Conservation (phyloP, 164 flowering plant genomes). For the Berberis vulgaris region DNA sequence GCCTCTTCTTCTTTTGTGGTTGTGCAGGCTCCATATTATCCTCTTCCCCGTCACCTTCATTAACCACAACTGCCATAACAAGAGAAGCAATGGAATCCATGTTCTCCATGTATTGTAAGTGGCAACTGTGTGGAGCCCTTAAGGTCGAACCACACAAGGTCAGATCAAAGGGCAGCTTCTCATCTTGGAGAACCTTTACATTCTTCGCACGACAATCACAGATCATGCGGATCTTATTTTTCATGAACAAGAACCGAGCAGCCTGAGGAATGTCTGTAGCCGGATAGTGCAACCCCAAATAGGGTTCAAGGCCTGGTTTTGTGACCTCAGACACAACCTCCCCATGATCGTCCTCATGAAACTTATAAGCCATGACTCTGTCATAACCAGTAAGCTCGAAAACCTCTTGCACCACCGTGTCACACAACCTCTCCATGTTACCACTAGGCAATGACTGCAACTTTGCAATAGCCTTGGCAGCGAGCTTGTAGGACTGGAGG, state of each 20-base stretch:
- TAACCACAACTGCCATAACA: constrained; percentile 85
- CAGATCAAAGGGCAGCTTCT: constrained; percentile 61
- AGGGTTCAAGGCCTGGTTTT: constrained; percentile 71
- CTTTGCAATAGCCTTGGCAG: constrained; percentile 73
- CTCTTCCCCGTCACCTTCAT: constrained; percentile 60
- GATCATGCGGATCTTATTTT: constrained; percentile 82
- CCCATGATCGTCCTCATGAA: constrained; percentile 91
- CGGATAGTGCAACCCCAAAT: constrained; percentile 82
- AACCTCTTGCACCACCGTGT: constrained; percentile 80
- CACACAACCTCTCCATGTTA: constrained; percentile 64
- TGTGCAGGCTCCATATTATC: constrained; percentile 28
- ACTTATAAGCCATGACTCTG: constrained; percentile 81
- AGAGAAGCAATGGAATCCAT: constrained; percentile 85
- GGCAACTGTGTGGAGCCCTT: constrained; percentile 88
- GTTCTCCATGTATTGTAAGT: constrained; percentile 85
- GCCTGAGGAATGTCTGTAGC: constrained; percentile 94
- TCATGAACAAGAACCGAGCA: constrained; percentile 75
- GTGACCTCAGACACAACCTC: constrained; percentile 73
- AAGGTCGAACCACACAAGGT: constrained; percentile 89
- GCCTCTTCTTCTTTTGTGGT: constrained; percentile 62
- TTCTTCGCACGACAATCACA: constrained; percentile 71
- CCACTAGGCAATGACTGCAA: constrained; percentile 80
- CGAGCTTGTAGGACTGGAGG: constrained; percentile 81
- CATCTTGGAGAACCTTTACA: constrained; percentile 74
- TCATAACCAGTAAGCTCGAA: constrained; percentile 87